Conservation (phyloP, 2,329 filamentous ascomycete species). For the Myriangium duriaei region DNA sequence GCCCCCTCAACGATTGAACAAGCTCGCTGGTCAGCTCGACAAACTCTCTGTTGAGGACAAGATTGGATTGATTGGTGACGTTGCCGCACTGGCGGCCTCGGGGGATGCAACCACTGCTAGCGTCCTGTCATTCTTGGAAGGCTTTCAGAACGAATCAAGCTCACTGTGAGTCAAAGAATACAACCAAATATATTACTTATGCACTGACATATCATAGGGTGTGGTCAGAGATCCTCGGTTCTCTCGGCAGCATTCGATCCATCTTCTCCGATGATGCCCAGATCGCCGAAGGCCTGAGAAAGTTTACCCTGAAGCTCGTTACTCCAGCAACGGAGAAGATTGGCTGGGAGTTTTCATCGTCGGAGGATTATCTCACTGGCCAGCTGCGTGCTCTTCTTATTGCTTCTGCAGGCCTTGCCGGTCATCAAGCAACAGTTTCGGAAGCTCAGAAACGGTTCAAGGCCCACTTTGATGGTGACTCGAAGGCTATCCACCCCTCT, state of each 20-base stretch:
- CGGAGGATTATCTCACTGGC: constrained; percentile 69
- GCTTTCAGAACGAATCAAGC: constrained; percentile 70
- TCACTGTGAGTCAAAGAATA: constrained; percentile 59
- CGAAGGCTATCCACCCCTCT: constrained; percentile 63
- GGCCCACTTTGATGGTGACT: constrained; percentile 58
- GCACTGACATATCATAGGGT: constrained; percentile 48
- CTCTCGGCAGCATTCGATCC: constrained; percentile 64
- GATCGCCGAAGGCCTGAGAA: constrained; percentile 60
- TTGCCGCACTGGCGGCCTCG: constrained; percentile 75
- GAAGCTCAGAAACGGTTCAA: constrained; percentile 72
- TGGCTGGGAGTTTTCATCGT: constrained; percentile 70
- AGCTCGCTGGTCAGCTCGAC: constrained; percentile 65
- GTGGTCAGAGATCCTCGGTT: constrained; percentile 73
- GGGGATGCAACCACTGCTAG: constrained; percentile 73
- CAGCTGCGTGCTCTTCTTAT: constrained; percentile 77
- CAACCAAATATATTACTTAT: too few species aligned
- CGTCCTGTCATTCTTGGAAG: constrained; percentile 70
- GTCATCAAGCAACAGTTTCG: constrained; percentile 56
- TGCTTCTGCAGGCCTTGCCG: constrained; percentile 58
- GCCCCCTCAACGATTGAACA: constrained; percentile 66
- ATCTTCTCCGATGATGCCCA: constrained; percentile 68
- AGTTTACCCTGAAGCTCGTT: constrained; percentile 68
- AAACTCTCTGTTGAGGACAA: constrained; percentile 76
- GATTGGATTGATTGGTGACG: constrained; percentile 83
- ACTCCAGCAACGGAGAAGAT: constrained; percentile 62